Evolutionary conservation across 768 basidiomycete genomes (phyloP).

Genomic region (Boletus huronensis): DNA sequence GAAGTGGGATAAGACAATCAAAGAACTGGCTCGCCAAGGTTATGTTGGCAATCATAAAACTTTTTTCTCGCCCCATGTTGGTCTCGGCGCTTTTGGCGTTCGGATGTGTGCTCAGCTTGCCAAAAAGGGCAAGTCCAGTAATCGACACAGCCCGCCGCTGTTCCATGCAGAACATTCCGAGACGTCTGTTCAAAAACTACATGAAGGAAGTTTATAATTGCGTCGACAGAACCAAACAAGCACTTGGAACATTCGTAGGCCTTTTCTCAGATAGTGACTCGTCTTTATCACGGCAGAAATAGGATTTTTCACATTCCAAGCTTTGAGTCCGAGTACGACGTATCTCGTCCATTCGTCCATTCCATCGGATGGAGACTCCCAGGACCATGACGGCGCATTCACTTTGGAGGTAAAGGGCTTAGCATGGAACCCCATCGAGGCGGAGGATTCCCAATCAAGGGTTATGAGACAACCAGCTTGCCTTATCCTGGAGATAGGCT

Average conservation of each 20-base stretch:
- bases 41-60: background rate
- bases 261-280: background rate
- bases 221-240: constrained; percentile 24
- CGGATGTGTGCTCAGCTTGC: background rate
- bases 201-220: constrained; percentile 13
- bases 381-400: background rate
- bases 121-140: constrained; percentile 16
- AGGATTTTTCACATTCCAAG: background rate
- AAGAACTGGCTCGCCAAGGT: background rate
- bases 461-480: background rate
- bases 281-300: constrained; percentile 16
- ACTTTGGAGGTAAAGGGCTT: constrained; percentile 10
- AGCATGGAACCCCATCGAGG: background rate
- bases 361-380: background rate
- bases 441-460: constrained; percentile 2
- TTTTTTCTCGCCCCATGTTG: background rate
- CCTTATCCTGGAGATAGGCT: constrained; percentile 12
- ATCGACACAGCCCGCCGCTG: constrained; percentile 15
- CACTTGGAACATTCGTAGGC: background rate
- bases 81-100: background rate
- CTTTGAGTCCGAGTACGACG: too few species aligned
- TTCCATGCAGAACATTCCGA: constrained; percentile 29
- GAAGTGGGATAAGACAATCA: background rate
- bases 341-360: background rate
- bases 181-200: background rate